These are phyloP conservation scores for Suhomyces guaymorum DNA, from an alignment of 1,139 yeast species.

Conservation along the genomic window DNA sequence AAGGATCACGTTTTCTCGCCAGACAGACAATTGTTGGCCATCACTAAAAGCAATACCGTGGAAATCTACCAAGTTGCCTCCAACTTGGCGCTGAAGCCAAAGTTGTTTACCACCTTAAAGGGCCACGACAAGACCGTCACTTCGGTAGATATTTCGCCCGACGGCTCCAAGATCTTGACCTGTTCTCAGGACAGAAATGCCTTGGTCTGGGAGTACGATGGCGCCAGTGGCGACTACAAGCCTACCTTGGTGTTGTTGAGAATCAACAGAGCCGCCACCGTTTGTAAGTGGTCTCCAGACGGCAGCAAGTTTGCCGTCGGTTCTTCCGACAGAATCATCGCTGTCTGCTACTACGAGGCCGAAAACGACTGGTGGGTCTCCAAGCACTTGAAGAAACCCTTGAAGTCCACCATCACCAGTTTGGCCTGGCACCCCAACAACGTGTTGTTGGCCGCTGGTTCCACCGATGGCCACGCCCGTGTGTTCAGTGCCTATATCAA, in stretches of 20 bases:
- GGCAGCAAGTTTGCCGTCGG: constrained; percentile 97
- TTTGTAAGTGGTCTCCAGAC: constrained; percentile 90
- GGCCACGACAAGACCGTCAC: constrained; percentile 96
- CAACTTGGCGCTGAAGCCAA: constrained; percentile 38
- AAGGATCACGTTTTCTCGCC: constrained; percentile 87
- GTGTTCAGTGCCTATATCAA: constrained; percentile 93
- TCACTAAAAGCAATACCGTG: constrained; percentile 75
- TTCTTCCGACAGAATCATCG: constrained; percentile 89
- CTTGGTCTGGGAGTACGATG: constrained; percentile 83
- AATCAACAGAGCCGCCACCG: constrained; percentile 92
- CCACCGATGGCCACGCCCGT: constrained; percentile 92
- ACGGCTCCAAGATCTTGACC: constrained; percentile 83
- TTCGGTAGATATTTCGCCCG: constrained; percentile 86
- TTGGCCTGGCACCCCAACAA: constrained; percentile 95
- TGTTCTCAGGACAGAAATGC: constrained; percentile 99
- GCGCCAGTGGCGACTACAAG: constrained; percentile 53
- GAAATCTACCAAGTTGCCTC: constrained; percentile 63
- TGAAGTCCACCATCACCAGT: constrained; percentile 81
- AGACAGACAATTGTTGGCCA: constrained; percentile 69
- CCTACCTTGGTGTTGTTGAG: constrained; percentile 92
- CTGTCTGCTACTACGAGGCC: constrained; percentile 92
- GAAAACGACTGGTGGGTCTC: constrained; percentile 99
- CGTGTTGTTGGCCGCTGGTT: constrained; percentile 85
- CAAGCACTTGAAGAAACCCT: constrained; percentile 91
- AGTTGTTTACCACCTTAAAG: constrained; percentile 59